phyloP scores from a whole-genome alignment of 1,284 basidiomycete species.

The Xerocomus nothofagi region DNA sequence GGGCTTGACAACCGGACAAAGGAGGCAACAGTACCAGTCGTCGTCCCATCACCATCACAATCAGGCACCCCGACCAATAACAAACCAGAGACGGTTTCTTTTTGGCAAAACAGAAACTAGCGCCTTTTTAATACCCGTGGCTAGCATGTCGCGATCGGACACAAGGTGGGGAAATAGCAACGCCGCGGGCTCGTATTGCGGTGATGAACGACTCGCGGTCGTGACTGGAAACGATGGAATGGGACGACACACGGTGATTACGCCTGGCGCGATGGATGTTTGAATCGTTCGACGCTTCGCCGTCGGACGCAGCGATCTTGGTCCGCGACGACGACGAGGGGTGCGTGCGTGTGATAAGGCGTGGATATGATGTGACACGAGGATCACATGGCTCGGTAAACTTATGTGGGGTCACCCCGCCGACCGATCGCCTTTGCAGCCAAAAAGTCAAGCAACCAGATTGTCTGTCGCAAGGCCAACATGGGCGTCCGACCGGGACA shows the following conservation, averaged over 20 bases:
- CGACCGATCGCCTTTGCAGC: neutral
- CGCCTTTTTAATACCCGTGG: constrained; percentile 7
- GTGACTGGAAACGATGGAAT: neutral
- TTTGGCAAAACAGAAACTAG: constrained; percentile 1
- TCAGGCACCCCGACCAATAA: constrained; percentile 13
- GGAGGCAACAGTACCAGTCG: neutral
- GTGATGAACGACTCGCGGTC: neutral
- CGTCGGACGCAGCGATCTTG: neutral
- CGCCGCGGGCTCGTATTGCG: constrained; percentile 3
- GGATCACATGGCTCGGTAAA: neutral
- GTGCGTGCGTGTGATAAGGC: neutral
- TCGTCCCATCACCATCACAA: constrained; percentile 22
- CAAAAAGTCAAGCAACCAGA: constrained; percentile 5
- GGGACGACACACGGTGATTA: neutral
- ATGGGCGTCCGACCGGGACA: neutral
- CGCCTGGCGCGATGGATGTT: neutral
- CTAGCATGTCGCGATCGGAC: constrained; percentile 3
- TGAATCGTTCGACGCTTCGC: neutral
- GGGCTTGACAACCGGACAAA: constrained; percentile 8
- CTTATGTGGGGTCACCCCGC: neutral
- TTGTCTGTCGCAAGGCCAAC: neutral
- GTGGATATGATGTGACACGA: neutral
- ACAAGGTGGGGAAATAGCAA: neutral
- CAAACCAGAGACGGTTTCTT: neutral
- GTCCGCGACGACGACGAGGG: neutral